Conservation (phyloP, 495 filamentous ascomycete species). For the Penicillium bovifimosum region DNA sequence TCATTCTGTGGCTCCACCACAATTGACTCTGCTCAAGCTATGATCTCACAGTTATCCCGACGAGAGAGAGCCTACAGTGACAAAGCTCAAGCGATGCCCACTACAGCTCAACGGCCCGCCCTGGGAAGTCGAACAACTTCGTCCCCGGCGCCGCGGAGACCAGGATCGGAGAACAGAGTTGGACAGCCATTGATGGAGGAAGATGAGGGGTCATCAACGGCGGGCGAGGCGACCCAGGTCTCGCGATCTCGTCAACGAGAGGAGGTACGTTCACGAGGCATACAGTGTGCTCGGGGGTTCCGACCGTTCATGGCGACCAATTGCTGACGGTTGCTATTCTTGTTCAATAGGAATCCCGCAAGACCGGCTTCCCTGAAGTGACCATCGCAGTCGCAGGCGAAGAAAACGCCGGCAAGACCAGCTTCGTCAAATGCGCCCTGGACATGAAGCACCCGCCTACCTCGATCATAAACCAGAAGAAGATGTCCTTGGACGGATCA, state of each 20-base stretch:
- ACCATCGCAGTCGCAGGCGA: conserved; percentile 84
- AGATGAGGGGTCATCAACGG: conserved; percentile 21
- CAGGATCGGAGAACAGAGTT: conserved; percentile 17
- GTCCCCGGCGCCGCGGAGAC: conserved; percentile 23
- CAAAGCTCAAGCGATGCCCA: conserved; percentile 23
- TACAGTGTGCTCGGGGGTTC: not conserved
- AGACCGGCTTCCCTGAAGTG: conserved; percentile 46
- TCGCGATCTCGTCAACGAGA: conserved; percentile 14
- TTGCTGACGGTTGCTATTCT: conserved; percentile 14
- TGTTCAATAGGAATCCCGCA: conserved; percentile 21
- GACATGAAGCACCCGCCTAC: conserved; percentile 57
- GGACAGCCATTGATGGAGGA: conserved; percentile 32
- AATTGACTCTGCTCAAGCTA: conserved; percentile 4
- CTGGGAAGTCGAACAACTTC: conserved; percentile 34
- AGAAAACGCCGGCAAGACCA: conserved; percentile 79
- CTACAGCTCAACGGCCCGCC: conserved; percentile 23
- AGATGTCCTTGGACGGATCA: conserved; percentile 69
- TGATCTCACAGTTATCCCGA: conserved; percentile 19
- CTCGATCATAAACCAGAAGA: conserved; percentile 57
- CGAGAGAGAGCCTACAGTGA: conserved; percentile 34
- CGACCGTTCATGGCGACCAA: not conserved
- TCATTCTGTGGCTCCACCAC: conserved; percentile 21
- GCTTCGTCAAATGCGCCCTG: conserved; percentile 77
- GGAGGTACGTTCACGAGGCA: conserved; percentile 10
- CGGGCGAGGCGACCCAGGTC: conserved; percentile 9